Base-by-base conservation (phyloP, 148 eudicot species). In the Rhododendron simsii region DNA sequence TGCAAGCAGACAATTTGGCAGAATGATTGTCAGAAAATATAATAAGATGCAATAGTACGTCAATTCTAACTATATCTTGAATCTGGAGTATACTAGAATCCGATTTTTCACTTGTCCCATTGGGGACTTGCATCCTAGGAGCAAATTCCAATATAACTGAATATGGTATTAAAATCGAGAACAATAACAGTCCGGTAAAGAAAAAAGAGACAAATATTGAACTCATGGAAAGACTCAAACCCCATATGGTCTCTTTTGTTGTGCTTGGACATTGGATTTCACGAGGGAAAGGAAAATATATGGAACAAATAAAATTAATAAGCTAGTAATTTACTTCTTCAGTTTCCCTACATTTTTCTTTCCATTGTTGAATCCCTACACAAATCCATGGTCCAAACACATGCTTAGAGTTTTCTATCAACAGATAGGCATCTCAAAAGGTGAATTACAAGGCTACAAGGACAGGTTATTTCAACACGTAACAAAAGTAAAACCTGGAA, bases 1-100 rank as follows among this genome's bases (percentile, higher is more conserved):
- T 97, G 98, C 93, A 94, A 85, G 75, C 89, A 55, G 55, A 86
- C 47, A 76, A 39, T 35, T 74, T 37, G 51, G 53, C 10, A 65
- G 76, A 45, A 77, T 16, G 33, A n/a, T 8, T 21, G 7, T 48
- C 79, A 74, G 55, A 80, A 48, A 13, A 30, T 16, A 45, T 21
- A 78, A 20, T n/a, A 63, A 41, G 8, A 30, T 35, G 30, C 30
- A 63, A 61, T 51, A 26, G 14, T 63, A 84, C 1, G 12, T 16
- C 84, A 37, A 41, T 48, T 61, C 37, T n/a, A 26, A 45, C 30
- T 20, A 1, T 3, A 6, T 73, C 35, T 20, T 23, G 4, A 82
- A 59, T 37, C 35, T 55, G 69, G 47, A 13, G 26, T 35, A 33
- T 15, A 81, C 20, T 8, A 7, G 35, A 53, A 81, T 51, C 55